phyloP scores from a whole-genome alignment of 2,329 filamentous ascomycete genomes.

The Leptodontidium sp. region DNA sequence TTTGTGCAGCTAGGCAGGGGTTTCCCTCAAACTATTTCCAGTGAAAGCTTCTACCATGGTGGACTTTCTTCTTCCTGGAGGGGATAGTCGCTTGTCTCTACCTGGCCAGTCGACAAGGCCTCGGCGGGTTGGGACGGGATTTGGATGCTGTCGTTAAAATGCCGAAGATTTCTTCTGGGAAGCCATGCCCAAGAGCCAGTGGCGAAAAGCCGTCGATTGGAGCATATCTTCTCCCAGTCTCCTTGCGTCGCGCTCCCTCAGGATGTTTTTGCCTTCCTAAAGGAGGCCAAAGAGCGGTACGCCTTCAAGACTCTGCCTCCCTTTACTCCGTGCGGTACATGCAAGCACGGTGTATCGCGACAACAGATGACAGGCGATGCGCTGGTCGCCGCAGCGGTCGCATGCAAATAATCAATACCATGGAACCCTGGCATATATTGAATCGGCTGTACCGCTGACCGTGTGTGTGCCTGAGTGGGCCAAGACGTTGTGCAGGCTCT shows the following conservation, averaged over 20 bases:
- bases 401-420: conserved; percentile 18
- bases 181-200: background rate
- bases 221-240: background rate
- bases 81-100: no score
- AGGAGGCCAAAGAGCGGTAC: conserved; percentile 10
- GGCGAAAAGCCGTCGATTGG: conserved; percentile 18
- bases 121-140: no score
- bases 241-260: background rate
- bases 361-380: conserved; percentile 23
- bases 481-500: conserved; percentile 5
- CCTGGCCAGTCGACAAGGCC: no score
- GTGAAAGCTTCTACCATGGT: no score
- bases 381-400: conserved; percentile 27
- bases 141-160: no score
- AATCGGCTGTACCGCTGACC: no score
- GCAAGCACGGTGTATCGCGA: conserved; percentile 9
- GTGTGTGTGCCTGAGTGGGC: conserved; percentile 2
- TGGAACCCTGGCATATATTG: conserved; percentile 9
- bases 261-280: background rate
- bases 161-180: background rate
- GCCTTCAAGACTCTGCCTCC: conserved; percentile 11
- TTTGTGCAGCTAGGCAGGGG: no score
- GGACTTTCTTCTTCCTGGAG: no score
- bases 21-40: no score
- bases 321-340: background rate